Conservation (phyloP, 1,284 basidiomycete species). For the Trichosporon inkin region DNA sequence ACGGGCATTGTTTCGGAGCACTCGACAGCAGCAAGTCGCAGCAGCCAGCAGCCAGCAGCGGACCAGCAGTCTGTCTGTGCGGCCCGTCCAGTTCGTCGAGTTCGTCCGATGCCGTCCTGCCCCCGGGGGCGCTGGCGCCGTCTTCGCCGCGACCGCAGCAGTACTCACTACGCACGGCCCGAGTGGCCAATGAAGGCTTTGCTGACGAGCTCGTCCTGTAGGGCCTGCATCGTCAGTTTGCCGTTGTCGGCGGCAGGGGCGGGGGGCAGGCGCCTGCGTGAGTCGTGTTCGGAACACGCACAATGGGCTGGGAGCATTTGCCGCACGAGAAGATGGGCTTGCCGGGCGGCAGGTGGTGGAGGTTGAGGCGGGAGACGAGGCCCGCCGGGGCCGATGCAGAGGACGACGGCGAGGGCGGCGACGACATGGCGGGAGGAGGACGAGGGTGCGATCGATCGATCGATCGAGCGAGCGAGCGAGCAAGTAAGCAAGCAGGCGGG, state of each 20-base stretch:
- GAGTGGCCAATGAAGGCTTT: conserved; percentile 48
- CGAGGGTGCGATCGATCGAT: background rate
- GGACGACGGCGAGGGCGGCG: background rate
- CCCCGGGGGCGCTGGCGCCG: background rate
- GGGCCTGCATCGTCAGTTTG: conserved; percentile 30
- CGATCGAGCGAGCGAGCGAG: too few species aligned
- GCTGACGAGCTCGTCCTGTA: conserved; percentile 49
- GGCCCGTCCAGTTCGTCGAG: too few species aligned
- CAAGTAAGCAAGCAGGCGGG: too few species aligned
- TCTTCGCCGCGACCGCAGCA: background rate
- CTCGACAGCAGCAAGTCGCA: too few species aligned
- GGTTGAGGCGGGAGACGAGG: conserved; percentile 24
- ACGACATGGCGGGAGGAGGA: background rate
- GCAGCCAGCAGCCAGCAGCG: too few species aligned
- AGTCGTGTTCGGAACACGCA: background rate
- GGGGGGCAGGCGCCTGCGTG: too few species aligned
- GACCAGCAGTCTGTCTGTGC: background rate
- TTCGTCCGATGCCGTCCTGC: background rate
- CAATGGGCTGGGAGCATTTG: conserved; percentile 27
- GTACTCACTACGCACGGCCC: conserved; percentile 46
- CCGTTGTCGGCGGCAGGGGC: background rate
- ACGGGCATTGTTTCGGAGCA: too few species aligned
- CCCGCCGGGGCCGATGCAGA: conserved; percentile 1
- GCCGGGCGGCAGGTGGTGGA: conserved; percentile 40
- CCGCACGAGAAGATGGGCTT: conserved; percentile 42